Conservation (phyloP, 768 basidiomycete genomes). For the Boletus eberwhitei region DNA sequence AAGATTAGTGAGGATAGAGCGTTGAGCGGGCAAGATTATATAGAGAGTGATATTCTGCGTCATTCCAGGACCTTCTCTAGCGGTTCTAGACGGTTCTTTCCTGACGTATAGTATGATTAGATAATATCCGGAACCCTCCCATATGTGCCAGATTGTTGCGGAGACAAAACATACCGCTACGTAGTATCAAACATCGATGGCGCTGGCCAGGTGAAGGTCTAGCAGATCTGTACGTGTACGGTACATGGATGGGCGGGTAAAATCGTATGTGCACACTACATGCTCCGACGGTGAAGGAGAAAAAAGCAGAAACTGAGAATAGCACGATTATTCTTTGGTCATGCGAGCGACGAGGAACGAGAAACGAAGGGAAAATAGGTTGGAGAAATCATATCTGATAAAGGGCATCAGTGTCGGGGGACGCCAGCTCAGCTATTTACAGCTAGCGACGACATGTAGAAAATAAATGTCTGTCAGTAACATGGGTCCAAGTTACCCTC, state of each 20-base stretch:
- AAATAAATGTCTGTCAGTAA: conserved; percentile 16
- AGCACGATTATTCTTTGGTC: conserved; percentile 15
- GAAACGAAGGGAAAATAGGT: conserved; percentile 17
- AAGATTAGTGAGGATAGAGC: conserved; percentile 12
- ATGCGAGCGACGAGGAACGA: conserved; percentile 16
- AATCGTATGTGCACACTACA: conserved; percentile 28
- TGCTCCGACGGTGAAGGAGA: conserved; percentile 17
- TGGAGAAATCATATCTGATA: conserved; percentile 22
- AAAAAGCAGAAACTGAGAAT: conserved; percentile 10
- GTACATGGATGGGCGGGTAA: conserved; percentile 18
- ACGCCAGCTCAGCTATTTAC: conserved; percentile 21
- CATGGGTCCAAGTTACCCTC: conserved; percentile 18
- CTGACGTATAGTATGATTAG: conserved; percentile 33
- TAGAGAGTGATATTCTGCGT: conserved; percentile 26
- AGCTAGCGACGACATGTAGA: conserved; percentile 19
- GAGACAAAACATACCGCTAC: neutral
- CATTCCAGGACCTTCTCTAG: conserved; percentile 34
- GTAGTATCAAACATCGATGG: conserved; percentile 8
- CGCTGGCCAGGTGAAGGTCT: conserved; percentile 20
- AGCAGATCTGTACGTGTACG: conserved; percentile 27
- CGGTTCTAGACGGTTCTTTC: conserved; percentile 33
- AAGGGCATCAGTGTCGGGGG: conserved; percentile 26
- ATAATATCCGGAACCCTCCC: conserved; percentile 16
- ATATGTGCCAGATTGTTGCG: too few relatives aligned
- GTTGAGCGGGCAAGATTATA: conserved; percentile 22